Percentiles rank a stretch among this genome's conserved stretches.
Evolutionary conservation across 2,329 filamentous ascomycete species (phyloP).

Genomic region (Penicillium decumbens): DNA sequence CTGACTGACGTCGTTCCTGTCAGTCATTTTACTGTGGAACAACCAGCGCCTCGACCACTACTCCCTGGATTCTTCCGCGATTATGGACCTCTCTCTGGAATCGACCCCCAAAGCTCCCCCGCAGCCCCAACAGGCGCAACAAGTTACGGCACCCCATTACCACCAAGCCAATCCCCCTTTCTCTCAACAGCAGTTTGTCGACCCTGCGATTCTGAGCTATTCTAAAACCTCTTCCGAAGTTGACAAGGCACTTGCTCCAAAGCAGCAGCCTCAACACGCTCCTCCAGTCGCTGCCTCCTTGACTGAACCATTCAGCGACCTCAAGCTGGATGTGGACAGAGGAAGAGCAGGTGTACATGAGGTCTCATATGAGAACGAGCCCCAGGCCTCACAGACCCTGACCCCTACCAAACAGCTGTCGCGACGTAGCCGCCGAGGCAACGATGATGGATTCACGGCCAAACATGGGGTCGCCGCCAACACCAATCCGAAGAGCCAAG

Average conservation of each 20-base stretch:
- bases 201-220: conserved; percentile 77
- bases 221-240: conserved; percentile 30
- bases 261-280: conserved; percentile 18
- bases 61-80: conserved; percentile 54
- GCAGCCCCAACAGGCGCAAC: conserved; percentile 17
- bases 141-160: conserved; percentile 13
- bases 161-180: conserved; percentile 28
- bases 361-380: conserved; percentile 13
- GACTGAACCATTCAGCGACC: conserved; percentile 44
- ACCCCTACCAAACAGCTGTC: conserved; percentile 22
- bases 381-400: conserved; percentile 19
- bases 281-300: conserved; percentile 36
- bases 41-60: conserved; percentile 52
- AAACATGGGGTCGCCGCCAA: conserved; percentile 32
- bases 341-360: conserved; percentile 12
- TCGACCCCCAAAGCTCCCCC: conserved; percentile 14
- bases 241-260: conserved; percentile 16
- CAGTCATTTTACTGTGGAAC: conserved; percentile 48
- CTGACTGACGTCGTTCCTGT: conserved; percentile 27
- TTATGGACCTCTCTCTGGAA: conserved; percentile 51
- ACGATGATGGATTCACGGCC: conserved; percentile 40
- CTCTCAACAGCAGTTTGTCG: conserved; percentile 56
- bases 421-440: conserved; percentile 46
- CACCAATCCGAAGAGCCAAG: conserved; percentile 51
- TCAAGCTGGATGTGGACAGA: conserved; percentile 33